Percentiles rank a stretch among this genome's conserved stretches.
These are phyloP conservation scores for Aspergillus sp. DNA, from an alignment of 2,329 filamentous ascomycete genomes.

Conservation along the genomic window DNA sequence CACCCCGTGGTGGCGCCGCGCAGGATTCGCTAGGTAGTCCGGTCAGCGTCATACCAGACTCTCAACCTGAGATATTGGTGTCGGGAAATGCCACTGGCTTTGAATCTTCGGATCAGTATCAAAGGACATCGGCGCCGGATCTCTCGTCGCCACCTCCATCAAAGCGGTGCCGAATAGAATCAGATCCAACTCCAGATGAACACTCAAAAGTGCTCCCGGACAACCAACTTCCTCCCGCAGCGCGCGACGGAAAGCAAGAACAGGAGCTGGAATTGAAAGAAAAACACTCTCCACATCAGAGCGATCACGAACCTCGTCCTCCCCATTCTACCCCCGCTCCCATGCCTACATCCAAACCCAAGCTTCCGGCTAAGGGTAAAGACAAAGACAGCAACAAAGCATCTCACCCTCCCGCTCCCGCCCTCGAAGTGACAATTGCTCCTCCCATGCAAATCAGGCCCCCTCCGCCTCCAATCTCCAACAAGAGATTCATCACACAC, in stretches of 20 bases:
- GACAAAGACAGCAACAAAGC: neutral
- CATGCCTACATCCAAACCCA: neutral
- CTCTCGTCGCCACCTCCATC: neutral
- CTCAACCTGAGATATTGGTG: constrained; percentile 27
- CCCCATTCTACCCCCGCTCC: neutral
- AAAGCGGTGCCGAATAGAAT: constrained; percentile 16
- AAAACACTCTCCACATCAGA: neutral
- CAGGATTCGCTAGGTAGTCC: constrained; percentile 33
- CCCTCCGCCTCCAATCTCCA: constrained; percentile 54
- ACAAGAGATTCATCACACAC: constrained; percentile 50
- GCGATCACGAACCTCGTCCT: neutral
- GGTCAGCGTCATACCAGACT: constrained; percentile 42
- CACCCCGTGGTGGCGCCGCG: neutral
- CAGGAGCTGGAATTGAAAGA: neutral
- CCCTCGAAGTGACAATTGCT: neutral
- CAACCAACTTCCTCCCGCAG: neutral
- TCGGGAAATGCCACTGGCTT: constrained; percentile 1
- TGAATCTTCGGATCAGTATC: neutral
- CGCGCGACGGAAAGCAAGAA: neutral
- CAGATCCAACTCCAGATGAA: neutral
- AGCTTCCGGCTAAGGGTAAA: neutral
- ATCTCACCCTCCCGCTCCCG: neutral
- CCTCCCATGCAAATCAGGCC: constrained; percentile 47
- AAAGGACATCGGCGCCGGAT: neutral
- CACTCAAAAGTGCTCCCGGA: neutral